Conservation (phyloP, 202 grass and related monocot species). For the Setaria viridis region DNA sequence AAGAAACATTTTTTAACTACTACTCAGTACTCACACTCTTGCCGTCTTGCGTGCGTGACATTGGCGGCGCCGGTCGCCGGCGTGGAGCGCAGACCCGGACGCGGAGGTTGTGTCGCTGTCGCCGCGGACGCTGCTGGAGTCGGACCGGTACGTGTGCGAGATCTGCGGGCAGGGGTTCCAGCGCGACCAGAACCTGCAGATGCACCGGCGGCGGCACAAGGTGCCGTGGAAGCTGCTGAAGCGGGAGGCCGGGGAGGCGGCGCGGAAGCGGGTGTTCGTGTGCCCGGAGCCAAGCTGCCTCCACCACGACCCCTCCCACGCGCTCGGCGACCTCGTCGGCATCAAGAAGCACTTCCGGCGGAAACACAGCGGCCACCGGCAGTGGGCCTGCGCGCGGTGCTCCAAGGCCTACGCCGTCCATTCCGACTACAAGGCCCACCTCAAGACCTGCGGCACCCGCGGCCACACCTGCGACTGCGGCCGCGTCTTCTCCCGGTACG, state of each 20-base stretch:
- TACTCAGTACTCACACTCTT: not conserved
- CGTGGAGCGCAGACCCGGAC: slow-evolving; percentile 61
- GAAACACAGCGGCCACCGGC: slow-evolving; percentile 93
- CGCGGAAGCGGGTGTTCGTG: slow-evolving; percentile 92
- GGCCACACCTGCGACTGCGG: slow-evolving; percentile 99
- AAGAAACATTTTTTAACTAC: slow-evolving; percentile 3
- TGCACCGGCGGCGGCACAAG: slow-evolving; percentile 99
- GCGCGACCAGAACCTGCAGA: slow-evolving; percentile 99
- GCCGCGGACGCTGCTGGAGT: slow-evolving; percentile 81
- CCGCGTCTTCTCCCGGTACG: slow-evolving; percentile 94
- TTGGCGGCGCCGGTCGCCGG: slow-evolving; percentile 5
- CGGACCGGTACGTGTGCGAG: slow-evolving; percentile 99
- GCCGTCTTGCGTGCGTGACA: not conserved
- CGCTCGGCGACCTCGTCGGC: slow-evolving; percentile 92
- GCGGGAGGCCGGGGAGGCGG: slow-evolving; percentile 77
- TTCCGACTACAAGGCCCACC: slow-evolving; percentile 99
- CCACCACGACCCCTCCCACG: slow-evolving; percentile 92
- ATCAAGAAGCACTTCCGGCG: slow-evolving; percentile 99
- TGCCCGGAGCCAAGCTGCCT: slow-evolving; percentile 94
- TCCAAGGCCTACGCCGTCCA: slow-evolving; percentile 99
- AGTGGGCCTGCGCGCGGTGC: slow-evolving; percentile 92
- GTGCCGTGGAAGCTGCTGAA: slow-evolving; percentile 99
- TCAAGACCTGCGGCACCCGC: slow-evolving; percentile 99
- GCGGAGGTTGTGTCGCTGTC: slow-evolving; percentile 88
- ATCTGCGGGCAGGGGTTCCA: slow-evolving; percentile 99